phyloP scores from a whole-genome alignment of 371 early-diverging fungal species.

The Mortierella sp. region DNA sequence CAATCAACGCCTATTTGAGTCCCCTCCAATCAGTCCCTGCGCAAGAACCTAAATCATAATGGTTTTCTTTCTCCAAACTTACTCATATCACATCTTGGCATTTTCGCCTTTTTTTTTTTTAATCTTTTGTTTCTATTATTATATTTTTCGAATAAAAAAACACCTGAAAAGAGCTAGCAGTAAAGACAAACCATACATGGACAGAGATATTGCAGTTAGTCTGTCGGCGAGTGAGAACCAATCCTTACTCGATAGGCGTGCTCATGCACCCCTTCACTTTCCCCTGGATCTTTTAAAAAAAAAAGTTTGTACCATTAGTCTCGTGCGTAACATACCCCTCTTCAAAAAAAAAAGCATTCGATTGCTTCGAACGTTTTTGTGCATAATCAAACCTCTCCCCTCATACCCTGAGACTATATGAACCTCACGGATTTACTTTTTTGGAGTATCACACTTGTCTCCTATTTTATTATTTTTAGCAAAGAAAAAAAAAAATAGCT shows the following conservation, averaged over 20 bases:
- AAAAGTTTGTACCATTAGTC: background rate
- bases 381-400: background rate
- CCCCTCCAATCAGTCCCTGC: conserved; percentile 25
- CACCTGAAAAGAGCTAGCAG: no score
- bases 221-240: no score
- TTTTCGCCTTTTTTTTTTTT: no score
- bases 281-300: background rate
- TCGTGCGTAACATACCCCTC: background rate
- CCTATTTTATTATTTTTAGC: background rate
- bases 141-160: no score
- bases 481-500: background rate
- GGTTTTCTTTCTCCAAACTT: background rate
- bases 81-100: no score
- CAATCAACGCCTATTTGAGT: conserved; percentile 10
- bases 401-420: no score
- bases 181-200: no score
- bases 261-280: background rate
- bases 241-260: background rate
- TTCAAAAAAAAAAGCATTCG: background rate
- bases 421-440: no score
- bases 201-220: no score
- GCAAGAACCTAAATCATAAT: conserved; percentile 12
- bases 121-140: no score
- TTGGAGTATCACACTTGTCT: background rate
- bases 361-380: conserved; percentile 7